phyloP scores from a whole-genome alignment of 2,329 filamentous ascomycete species.

The Xylariomycetidae sp. region DNA sequence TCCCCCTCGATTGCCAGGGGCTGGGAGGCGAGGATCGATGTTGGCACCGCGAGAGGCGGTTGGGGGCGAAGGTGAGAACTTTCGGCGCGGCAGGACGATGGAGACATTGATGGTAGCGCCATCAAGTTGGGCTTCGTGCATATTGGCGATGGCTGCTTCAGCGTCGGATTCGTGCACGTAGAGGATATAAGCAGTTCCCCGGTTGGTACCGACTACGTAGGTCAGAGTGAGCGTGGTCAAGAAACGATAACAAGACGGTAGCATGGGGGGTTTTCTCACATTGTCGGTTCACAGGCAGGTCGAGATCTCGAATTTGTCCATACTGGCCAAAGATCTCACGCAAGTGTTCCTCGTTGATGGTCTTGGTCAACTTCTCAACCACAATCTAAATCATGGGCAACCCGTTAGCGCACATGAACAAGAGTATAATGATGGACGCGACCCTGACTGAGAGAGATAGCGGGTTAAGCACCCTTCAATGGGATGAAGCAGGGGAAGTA shows the following conservation, averaged over 20 bases:
- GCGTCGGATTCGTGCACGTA: conserved; percentile 74
- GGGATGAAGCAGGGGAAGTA: no score
- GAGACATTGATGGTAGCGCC: conserved; percentile 79
- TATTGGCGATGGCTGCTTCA: conserved; percentile 84
- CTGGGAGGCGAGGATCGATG: conserved; percentile 50
- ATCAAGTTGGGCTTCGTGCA: conserved; percentile 96
- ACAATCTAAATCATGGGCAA: conserved; percentile 63
- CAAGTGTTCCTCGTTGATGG: conserved; percentile 83
- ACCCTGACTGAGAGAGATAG: no score
- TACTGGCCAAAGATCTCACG: conserved; percentile 89
- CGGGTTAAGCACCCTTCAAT: no score
- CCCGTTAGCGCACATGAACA: no score
- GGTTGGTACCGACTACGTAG: conserved; percentile 72
- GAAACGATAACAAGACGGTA: no score
- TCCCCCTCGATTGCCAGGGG: conserved; percentile 29
- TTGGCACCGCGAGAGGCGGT: conserved; percentile 59
- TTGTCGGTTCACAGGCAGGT: conserved; percentile 82
- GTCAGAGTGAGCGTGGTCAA: no score
- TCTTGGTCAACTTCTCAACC: conserved; percentile 92
- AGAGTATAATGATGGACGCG: no score
- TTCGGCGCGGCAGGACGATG: conserved; percentile 78
- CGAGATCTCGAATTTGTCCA: conserved; percentile 78
- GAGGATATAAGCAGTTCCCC: conserved; percentile 89
- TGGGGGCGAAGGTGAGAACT: conserved; percentile 77
- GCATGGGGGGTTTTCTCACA: conserved; percentile 57